Conservation (phyloP, 148 eudicot species). For the Selenicereus undatus region DNA sequence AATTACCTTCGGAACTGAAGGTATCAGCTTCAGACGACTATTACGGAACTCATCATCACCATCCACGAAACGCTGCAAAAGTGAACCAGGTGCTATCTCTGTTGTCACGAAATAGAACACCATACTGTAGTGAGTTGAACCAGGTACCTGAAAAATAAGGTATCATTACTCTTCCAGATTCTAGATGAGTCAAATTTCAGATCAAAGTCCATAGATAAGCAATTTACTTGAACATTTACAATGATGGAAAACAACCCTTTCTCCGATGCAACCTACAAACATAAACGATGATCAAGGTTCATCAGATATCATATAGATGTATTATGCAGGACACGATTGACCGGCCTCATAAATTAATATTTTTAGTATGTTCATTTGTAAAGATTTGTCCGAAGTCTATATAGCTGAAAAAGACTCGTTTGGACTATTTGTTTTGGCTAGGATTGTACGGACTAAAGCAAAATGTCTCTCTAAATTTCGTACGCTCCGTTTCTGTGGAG, state of each 20-base stretch:
- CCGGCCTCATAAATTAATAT: neutral
- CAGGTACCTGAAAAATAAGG: slow-evolving; percentile 70
- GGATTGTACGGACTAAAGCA: too few species aligned
- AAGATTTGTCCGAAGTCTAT: neutral
- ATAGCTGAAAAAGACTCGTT: too few species aligned
- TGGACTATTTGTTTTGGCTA: too few species aligned
- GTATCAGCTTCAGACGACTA: slow-evolving; percentile 89
- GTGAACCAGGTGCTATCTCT: slow-evolving; percentile 72
- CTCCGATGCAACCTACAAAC: slow-evolving; percentile 76
- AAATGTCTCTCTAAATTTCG: too few species aligned
- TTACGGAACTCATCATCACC: slow-evolving; percentile 99
- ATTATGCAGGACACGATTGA: neutral
- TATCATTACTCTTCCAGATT: slow-evolving; percentile 18
- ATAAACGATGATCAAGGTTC: slow-evolving; percentile 8
- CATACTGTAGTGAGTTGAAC: slow-evolving; percentile 97
- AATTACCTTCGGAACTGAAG: slow-evolving; percentile 93
- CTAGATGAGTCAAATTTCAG: slow-evolving; percentile 13
- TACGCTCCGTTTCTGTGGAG: too few species aligned
- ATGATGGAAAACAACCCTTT: slow-evolving; percentile 80
- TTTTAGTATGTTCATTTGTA: neutral
- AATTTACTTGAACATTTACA: slow-evolving; percentile 90
- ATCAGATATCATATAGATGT: neutral
- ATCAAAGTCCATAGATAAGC: slow-evolving; percentile 11
- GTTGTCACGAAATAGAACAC: slow-evolving; percentile 81
- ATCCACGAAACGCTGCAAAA: slow-evolving; percentile 92